Conservation (phyloP, 2,329 filamentous ascomycete species). For the Venturia nashicola region DNA sequence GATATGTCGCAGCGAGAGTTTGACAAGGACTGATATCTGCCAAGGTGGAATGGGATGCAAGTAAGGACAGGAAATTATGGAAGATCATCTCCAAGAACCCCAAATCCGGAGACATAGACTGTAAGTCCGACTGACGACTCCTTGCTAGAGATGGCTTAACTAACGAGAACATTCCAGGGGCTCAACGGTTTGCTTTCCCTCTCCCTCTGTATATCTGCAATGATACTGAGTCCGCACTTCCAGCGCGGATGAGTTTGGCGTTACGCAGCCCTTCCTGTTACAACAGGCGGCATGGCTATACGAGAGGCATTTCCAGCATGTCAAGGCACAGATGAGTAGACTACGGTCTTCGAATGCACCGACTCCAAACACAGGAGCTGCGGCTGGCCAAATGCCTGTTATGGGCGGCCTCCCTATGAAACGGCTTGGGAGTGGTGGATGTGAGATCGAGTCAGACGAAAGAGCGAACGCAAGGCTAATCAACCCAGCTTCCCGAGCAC, state of each 20-base stretch:
- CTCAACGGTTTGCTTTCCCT: background rate
- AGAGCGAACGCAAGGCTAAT: background rate
- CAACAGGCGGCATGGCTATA: conserved; percentile 92
- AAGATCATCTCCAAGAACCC: conserved; percentile 72
- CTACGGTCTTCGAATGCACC: conserved; percentile 47
- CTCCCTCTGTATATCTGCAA: background rate
- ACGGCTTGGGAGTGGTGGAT: conserved; percentile 37
- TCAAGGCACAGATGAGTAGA: conserved; percentile 79
- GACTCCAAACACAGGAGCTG: conserved; percentile 42
- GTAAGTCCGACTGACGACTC: conserved; percentile 21
- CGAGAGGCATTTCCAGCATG: conserved; percentile 78
- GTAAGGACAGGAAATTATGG: conserved; percentile 84
- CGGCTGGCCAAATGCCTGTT: conserved; percentile 10
- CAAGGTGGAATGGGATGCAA: conserved; percentile 79
- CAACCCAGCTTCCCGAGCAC: conserved; percentile 26
- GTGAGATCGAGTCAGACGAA: conserved; percentile 14
- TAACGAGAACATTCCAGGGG: background rate
- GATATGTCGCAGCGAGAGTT: background rate
- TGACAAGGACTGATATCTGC: background rate
- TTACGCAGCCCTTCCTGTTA: conserved; percentile 76
- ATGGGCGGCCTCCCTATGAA: conserved; percentile 34
- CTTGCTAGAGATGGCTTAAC: background rate
- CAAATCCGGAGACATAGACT: conserved; percentile 73
- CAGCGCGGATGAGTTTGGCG: conserved; percentile 66
- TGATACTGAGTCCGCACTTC: background rate